Evolutionary conservation across 2,329 filamentous ascomycete genomes (phyloP).

Genomic region (Fusarium tjaetaba): DNA sequence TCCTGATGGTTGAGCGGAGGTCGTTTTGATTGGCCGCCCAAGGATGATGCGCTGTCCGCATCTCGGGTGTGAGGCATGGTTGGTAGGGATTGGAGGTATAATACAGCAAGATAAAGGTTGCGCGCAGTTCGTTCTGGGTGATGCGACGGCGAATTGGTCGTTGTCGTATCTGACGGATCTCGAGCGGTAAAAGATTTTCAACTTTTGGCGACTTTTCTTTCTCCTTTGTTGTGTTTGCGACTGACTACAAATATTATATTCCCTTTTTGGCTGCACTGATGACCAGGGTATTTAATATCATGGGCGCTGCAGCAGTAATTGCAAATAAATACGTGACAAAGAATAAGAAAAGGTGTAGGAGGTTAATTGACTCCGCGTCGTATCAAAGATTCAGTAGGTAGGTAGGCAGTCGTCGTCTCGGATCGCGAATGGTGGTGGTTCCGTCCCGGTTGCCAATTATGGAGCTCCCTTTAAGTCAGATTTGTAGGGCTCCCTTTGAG

Average conservation of each 20-base stretch:
- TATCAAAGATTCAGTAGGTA: not conserved
- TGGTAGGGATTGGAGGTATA: conserved; percentile 31
- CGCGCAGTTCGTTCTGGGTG: not conserved
- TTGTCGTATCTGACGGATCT: not conserved
- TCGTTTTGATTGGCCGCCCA: conserved; percentile 66
- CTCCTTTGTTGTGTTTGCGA: conserved; percentile 27
- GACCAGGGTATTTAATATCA: conserved; percentile 32
- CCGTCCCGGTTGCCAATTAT: conserved; percentile 16
- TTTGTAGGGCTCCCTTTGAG: conserved; percentile 11
- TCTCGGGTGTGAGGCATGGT: conserved; percentile 58
- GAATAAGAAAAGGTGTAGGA: conserved; percentile 8
- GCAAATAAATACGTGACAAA: conserved; percentile 3
- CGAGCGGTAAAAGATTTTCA: not conserved
- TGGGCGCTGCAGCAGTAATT: conserved; percentile 17
- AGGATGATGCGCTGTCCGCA: conserved; percentile 57
- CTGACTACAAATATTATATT: conserved; percentile 24
- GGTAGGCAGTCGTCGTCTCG: not conserved
- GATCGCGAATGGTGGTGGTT: conserved; percentile 13
- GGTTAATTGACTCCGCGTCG: conserved; percentile 5
- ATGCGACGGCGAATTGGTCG: conserved; percentile 15
- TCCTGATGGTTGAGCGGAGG: conserved; percentile 52
- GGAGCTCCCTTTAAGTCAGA: conserved; percentile 30
- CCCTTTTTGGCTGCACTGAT: conserved; percentile 28
- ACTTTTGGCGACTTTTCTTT: not conserved
- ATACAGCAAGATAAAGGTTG: conserved; percentile 20